A percentile compares a stretch with the other conserved stretches of the same genome.
These are phyloP conservation scores for Fusarium sp. DNA, from an alignment of 2,329 filamentous ascomycete genomes.

Conservation along the genomic window DNA sequence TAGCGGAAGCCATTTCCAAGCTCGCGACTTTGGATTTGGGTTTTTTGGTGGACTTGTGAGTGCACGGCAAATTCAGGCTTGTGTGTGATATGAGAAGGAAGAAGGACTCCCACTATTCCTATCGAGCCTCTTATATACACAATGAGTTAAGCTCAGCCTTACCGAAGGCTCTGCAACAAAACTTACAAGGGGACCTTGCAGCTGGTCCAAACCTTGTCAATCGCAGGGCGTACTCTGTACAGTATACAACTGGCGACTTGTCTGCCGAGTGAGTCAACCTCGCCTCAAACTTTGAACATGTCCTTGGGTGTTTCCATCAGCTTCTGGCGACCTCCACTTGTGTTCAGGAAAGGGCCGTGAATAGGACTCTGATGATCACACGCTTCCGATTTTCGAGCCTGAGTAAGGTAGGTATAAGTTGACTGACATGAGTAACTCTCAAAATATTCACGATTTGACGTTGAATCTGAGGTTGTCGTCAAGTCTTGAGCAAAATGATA, in stretches of 20 bases:
- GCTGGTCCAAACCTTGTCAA: conserved; percentile 28
- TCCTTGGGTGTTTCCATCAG: not conserved
- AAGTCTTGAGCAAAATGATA: not conserved
- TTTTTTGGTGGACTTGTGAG: not conserved
- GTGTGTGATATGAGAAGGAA: not conserved
- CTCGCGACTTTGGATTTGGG: not conserved
- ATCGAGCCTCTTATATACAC: conserved; percentile 17
- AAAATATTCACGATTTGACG: not conserved
- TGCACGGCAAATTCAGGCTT: not conserved
- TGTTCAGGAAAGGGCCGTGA: not conserved
- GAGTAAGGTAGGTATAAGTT: not conserved
- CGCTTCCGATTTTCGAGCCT: not conserved
- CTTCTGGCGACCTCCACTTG: not conserved
- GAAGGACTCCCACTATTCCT: not conserved
- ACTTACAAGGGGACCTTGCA: not conserved
- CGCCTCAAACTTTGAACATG: not conserved
- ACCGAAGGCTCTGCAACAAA: conserved; percentile 21
- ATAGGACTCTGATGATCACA: not conserved
- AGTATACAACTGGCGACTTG: not conserved
- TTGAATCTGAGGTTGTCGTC: not conserved
- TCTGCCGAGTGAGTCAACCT: conserved; percentile 25
- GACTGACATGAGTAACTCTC: not conserved
- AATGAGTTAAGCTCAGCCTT: conserved; percentile 27
- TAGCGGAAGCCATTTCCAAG: conserved; percentile 49
- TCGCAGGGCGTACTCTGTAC: conserved; percentile 32